These are phyloP conservation scores for Rhinocladiella mackenziei DNA, from an alignment of 2,329 filamentous ascomycete genomes.

Conservation along the genomic window DNA sequence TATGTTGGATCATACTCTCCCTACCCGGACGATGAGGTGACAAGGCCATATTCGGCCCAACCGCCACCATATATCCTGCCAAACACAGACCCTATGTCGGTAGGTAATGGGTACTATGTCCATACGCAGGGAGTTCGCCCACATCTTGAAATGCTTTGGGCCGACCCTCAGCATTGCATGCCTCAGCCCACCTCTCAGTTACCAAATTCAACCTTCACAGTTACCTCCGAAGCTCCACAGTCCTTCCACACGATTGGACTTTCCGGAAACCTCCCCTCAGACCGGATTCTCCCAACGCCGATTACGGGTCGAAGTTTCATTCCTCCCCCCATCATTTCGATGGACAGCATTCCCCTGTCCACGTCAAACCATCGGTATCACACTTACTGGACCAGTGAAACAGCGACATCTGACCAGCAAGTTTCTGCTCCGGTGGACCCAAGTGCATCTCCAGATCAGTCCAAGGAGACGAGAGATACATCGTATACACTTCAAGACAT, in stretches of 20 bases:
- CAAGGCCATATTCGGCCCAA: slow-evolving; percentile 34
- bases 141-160: slow-evolving; percentile 17
- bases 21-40: slow-evolving; percentile 36
- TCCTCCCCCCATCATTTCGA: slow-evolving; percentile 3
- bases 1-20: slow-evolving; percentile 24
- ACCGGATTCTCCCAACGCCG: slow-evolving; percentile 19
- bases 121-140: slow-evolving; percentile 16
- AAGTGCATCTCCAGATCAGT: slow-evolving; percentile 18
- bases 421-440: slow-evolving; percentile 7
- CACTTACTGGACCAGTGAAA: slow-evolving; percentile 12
- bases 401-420: slow-evolving; percentile 7
- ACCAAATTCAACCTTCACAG: slow-evolving; percentile 6
- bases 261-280: slow-evolving; percentile 11
- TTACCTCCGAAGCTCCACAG: slow-evolving; percentile 10
- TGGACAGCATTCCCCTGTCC: slow-evolving; percentile 11
- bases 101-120: slow-evolving; percentile 18
- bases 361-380: slow-evolving; percentile 5
- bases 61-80: slow-evolving; percentile 38
- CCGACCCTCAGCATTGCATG: slow-evolving; percentile 17
- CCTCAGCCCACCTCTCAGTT: slow-evolving; percentile 13
- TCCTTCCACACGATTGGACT: slow-evolving; percentile 11
- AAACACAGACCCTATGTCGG: slow-evolving; percentile 32
- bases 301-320: slow-evolving; percentile 11
- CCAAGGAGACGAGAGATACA: slow-evolving; percentile 24
- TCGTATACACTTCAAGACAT: slow-evolving; percentile 32